Evolutionary conservation across 176 grass and related monocot genomes (phyloP), one percentile per base, ranked within the genome.

Genomic region (Pharus latifolius): DNA sequence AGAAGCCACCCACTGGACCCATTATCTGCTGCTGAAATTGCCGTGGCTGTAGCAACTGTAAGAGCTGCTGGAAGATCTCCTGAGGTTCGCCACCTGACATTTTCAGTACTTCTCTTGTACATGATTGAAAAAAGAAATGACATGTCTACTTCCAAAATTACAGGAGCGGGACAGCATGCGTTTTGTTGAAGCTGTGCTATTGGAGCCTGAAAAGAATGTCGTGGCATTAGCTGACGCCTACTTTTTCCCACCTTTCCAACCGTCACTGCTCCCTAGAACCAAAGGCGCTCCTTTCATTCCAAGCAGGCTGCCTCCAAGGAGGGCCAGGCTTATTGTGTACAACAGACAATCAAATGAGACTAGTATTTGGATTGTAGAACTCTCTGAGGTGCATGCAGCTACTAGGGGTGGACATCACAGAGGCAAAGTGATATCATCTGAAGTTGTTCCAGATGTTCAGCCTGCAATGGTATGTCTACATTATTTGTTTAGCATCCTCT

Each of bases 191-290:
- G 96, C 34, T 63, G 96, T 99, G 51, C 84, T 99, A 46, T 78
- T 95, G 84, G 96, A 99, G 57, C 96, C 96, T 68, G 90, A 88
- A 69, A 99, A 99, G 73, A 86, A 82, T 75, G 88, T 99, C 57
- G 96, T 99, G 43, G 96, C 96, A 49, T 79, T 99, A 67, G 96
- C 96, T 27, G 96, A 99, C 81, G 96, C 96, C 33, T 99, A 99
- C 55, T 99, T 94, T 72, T 99, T 99, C 60, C 96, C 96, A 43
- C 96, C 96, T 29, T 99, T 99, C 60, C 96, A 95, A 85, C 96
- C 96, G 75, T 95, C 96, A 48, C 69, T 99, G 37, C 83, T 99
- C 19, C 96, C 90, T 9, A 88, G 96, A 76, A 88, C 69, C 40
- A 99, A 99, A 95, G 90, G 90, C 45, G 86, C 68, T 73, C 84